Evolutionary conservation across 139 green algal species (phyloP).

Genomic region (Chlorella vulgaris): DNA sequence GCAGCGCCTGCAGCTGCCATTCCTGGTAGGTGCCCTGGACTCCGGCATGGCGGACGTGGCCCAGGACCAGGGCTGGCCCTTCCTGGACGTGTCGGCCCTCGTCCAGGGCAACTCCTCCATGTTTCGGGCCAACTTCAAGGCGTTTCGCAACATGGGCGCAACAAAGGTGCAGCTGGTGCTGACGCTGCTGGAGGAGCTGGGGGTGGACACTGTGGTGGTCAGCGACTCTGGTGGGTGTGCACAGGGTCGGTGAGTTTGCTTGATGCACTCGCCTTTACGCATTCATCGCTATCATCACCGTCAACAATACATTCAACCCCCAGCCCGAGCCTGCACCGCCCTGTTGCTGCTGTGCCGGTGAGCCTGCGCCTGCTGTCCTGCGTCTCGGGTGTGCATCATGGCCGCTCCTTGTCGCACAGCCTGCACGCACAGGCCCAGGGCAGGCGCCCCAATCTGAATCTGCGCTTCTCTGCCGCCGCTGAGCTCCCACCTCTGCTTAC

Average conservation of each 20-base stretch:
- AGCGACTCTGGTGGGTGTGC: constrained; percentile 3
- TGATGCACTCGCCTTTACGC: too few species aligned
- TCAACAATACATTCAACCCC: too few species aligned
- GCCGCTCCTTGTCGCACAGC: too few species aligned
- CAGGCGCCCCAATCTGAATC: too few species aligned
- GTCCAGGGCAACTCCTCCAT: not conserved
- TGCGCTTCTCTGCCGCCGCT: too few species aligned
- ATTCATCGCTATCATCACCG: too few species aligned
- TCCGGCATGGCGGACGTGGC: not conserved
- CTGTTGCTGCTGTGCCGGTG: too few species aligned
- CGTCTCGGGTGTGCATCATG: too few species aligned
- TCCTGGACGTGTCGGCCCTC: not conserved
- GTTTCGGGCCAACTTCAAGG: constrained; percentile 4
- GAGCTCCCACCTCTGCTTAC: not conserved
- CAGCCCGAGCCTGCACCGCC: too few species aligned
- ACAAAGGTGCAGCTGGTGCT: constrained; percentile 17
- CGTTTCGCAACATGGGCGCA: constrained; percentile 16
- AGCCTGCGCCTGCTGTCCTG: too few species aligned
- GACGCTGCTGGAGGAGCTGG: not conserved
- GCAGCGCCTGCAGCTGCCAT: constrained; percentile 3
- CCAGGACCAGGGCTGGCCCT: not conserved
- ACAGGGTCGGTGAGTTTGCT: not conserved
- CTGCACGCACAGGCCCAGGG: too few species aligned
- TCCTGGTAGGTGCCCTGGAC: constrained; percentile 6
- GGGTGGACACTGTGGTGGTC: constrained; percentile 2